Evolutionary conservation across 192 early-diverging fungal genomes (phyloP), one percentile per base, ranked within the genome.

Genomic region (Coemansia sp.): DNA sequence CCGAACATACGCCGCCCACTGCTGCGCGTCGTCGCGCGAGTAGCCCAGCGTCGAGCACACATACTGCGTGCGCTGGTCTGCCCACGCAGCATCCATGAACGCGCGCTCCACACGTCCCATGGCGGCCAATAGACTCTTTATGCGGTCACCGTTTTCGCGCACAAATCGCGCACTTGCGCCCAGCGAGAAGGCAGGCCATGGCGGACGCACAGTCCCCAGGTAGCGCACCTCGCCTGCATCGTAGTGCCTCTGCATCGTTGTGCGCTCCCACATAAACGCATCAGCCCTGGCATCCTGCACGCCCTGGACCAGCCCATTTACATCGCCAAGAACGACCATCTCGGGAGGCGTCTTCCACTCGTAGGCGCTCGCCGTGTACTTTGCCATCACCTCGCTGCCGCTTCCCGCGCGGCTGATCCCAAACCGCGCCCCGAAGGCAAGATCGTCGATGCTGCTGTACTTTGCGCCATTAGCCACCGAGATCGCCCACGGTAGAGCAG

Each of bases 221-320:
- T 84, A 85, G 30, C 84, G 80, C 41, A 95, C 83, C 62, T 87
- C 83, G 14, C 84, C 80, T 13, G 76, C 74, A 23, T 86, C 87
- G 54, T 94, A 91, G 64, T 92, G 85, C 4, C 89, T 86, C 69
- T 96, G 92, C 64, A 92, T 96, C n/a, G 93, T 96, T 31, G 93
- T 88, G 0, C 86, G 82, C 61, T 96, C 94, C 94, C 94, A 96
- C 62, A 96, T 75, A 56, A 96, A 96, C 7, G 86, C 89, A 73
- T 95, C 94, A 6, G 73, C 74, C 6, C 65, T 57, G 22, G 84
- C 84, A 6, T 75, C 67, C 37, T 85, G 82, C 48, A 92, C 86
- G 17, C 89, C 91, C 14, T 83, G 65, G 11, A 87, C 79, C 73
- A 96, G 84, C 1, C 85, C 83, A 17, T 84, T 60, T 38, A 96